Evolutionary conservation across 345 rosid species (phyloP).

Genomic region (Cardamine resedifolia): DNA sequence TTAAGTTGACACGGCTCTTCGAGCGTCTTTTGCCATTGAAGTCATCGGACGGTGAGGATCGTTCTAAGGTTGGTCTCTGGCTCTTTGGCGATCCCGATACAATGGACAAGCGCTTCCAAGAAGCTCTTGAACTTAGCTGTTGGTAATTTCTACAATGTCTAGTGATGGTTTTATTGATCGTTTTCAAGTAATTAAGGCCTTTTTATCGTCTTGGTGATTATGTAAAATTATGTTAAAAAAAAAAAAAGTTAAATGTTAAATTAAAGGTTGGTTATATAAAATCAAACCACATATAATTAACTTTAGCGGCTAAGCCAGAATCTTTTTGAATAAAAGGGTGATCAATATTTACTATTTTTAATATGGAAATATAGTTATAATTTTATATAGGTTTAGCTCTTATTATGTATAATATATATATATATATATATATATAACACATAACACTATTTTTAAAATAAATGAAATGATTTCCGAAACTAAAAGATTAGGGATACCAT

Average conservation of each 20-base stretch:
- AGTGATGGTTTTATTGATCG: not conserved
- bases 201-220: not conserved
- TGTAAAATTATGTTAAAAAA: constrained; percentile 4
- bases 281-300: not conserved
- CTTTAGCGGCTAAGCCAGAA: not conserved
- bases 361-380: no score
- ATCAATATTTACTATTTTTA: no score
- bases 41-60: constrained; percentile 12
- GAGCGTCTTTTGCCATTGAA: not conserved
- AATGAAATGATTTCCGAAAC: no score
- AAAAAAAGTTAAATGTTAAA: no score
- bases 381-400: no score
- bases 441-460: no score
- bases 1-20: constrained; percentile 2
- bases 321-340: no score
- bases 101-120: constrained; percentile 43
- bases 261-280: not conserved
- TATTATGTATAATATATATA: no score
- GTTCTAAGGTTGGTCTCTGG: not conserved
- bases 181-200: not conserved
- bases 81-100: constrained; percentile 30
- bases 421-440: no score
- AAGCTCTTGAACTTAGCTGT: constrained; percentile 51
- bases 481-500: no score
- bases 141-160: constrained; percentile 25